Base-by-base conservation (phyloP, 2,329 filamentous ascomycete species). In the Penicillium sp. region DNA sequence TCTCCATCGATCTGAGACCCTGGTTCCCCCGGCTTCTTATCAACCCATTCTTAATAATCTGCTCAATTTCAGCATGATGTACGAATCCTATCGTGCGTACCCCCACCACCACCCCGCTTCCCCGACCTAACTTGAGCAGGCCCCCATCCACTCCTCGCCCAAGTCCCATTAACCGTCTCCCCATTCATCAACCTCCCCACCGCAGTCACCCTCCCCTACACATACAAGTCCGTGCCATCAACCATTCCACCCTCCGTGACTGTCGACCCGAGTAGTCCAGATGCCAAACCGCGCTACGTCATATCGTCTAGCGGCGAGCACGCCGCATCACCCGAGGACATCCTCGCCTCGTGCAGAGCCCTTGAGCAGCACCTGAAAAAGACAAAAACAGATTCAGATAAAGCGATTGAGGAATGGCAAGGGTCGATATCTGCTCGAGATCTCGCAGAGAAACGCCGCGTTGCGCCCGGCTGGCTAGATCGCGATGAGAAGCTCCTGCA, bases 171-270 rank as follows among this genome's bases (percentile, higher is more conserved):
- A 59, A 96, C 93, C 54, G 93, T 98, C 49, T 97, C 94, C 3
- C 95, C 95, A 29, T 97, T 97, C 81, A 88, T 98, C 71, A 91
- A 90, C 63, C 89, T 99, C 35, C 95, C 95, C 11, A 90, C 91
- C 31, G 90, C 94, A 29, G 91, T 93, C 21, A 97, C 93, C 0
- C 87, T 99, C 7, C 94, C 95, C 26, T 98, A 98, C 82, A 96
- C 92, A 69, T 98, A 97, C 85, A 94, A 93, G 75, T 86, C 88
- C 11, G 90, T 98, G 73, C 92, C 94, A 0, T 94, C 92, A 0
- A 91, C 92, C 2, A 86, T 98, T 0, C 94, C 95, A 0, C 88
- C 88, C 1, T 91, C 91, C 1, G 84, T 87, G 38, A 85, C 88
- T 7, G 84, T 84, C 62, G 80, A 85, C 62, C 76, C 77, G 48